Percentiles rank a stretch among this genome's conserved stretches.
Evolutionary conservation across 208 protist genomes (phyloP).

Genomic region (Trypanosoma cruzi): DNA sequence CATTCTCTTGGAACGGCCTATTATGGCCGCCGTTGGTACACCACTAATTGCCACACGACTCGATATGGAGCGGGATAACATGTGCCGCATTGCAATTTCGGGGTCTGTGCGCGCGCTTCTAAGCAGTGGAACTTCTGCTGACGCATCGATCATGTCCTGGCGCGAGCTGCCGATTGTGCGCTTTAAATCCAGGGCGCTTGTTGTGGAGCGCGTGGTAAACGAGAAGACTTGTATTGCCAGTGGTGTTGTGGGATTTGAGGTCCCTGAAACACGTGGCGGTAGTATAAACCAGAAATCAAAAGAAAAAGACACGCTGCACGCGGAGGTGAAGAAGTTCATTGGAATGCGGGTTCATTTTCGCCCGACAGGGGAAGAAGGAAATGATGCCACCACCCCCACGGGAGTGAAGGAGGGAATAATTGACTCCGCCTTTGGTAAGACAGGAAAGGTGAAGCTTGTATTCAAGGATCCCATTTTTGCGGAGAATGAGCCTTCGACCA

Average conservation of each 20-base stretch:
- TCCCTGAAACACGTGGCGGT: neutral
- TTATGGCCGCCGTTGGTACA: constrained; percentile 34
- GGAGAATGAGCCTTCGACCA: neutral
- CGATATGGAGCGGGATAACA: constrained; percentile 65
- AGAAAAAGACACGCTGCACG: constrained; percentile 49
- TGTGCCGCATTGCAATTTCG: constrained; percentile 76
- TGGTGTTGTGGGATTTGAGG: constrained; percentile 44
- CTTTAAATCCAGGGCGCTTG: constrained; percentile 40
- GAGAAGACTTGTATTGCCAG: constrained; percentile 67
- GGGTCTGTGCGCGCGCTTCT: constrained; percentile 48
- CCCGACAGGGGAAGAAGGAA: constrained; percentile 12
- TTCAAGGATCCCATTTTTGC: constrained; percentile 63
- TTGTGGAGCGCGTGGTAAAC: constrained; percentile 72
- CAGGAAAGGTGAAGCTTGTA: constrained; percentile 72
- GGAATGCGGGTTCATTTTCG: constrained; percentile 57
- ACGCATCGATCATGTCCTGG: constrained; percentile 30
- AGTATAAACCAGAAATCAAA: constrained; percentile 7
- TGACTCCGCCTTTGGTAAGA: constrained; percentile 84
- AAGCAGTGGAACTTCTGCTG: neutral
- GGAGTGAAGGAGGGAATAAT: constrained; percentile 40
- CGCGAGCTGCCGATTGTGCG: constrained; percentile 57
- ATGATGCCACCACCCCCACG: neutral
- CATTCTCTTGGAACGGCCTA: constrained; percentile 56
- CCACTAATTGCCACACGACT: constrained; percentile 72
- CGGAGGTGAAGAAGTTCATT: constrained; percentile 77